phyloP scores from a whole-genome alignment of 1,284 basidiomycete genomes.

The Moesziomyces globuligerus region DNA sequence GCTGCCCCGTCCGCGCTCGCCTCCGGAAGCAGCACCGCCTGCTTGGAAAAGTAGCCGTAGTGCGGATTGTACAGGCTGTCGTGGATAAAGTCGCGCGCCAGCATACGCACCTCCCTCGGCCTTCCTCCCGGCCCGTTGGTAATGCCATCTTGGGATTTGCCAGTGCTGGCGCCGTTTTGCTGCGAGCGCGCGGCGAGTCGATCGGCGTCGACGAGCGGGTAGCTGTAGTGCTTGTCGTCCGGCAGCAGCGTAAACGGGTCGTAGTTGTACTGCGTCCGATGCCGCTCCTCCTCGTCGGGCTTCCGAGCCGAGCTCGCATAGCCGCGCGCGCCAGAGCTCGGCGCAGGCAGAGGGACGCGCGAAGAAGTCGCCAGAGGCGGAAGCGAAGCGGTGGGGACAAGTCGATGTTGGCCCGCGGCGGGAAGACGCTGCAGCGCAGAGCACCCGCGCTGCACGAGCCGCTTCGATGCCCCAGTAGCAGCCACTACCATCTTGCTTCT shows the following conservation, averaged over 20 bases:
- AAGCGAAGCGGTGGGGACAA: neutral
- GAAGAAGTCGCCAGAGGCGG: no score
- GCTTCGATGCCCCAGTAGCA: neutral
- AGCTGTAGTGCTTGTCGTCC: slow-evolving; percentile 47
- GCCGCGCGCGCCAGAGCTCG: no score
- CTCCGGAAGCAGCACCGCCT: slow-evolving; percentile 62
- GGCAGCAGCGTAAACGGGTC: slow-evolving; percentile 62
- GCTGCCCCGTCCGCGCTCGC: neutral
- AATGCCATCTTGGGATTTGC: no score
- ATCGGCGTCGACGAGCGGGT: slow-evolving; percentile 55
- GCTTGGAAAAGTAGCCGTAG: slow-evolving; percentile 86
- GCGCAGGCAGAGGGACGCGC: no score
- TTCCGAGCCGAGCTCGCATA: slow-evolving; percentile 2
- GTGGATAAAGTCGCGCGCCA: slow-evolving; percentile 94
- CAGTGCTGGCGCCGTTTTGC: no score
- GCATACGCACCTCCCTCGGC: slow-evolving; percentile 87
- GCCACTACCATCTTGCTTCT: neutral
- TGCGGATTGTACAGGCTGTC: slow-evolving; percentile 95
- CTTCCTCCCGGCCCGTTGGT: slow-evolving; percentile 39
- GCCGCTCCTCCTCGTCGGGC: slow-evolving; percentile 13
- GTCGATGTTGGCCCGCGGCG: neutral
- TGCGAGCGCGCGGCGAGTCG: slow-evolving; percentile 26
- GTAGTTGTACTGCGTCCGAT: slow-evolving; percentile 65
- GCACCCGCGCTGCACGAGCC: neutral
- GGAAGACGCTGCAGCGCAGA: neutral